Evolutionary conservation across 2,329 filamentous ascomycete species (phyloP).

Genomic region (Pseudopyricularia cyperi): DNA sequence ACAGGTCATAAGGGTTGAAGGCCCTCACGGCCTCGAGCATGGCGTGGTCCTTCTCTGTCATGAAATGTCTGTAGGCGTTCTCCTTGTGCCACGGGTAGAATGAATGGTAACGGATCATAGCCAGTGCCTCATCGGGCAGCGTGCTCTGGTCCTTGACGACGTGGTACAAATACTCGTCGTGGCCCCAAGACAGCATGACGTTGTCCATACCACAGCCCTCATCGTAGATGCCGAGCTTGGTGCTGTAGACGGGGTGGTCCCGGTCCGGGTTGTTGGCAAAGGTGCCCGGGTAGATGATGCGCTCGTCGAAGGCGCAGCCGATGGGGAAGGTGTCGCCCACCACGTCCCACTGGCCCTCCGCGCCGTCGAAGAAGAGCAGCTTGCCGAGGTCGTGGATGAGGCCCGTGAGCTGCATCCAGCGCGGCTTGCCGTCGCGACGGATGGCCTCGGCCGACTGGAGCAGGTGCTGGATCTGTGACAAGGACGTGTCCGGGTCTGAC

Average conservation of each 20-base stretch:
- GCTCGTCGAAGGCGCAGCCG: conserved; percentile 59
- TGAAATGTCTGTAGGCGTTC: conserved; percentile 68
- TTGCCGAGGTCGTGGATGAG: conserved; percentile 73
- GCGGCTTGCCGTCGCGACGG: conserved; percentile 67
- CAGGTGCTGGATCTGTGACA: conserved; percentile 82
- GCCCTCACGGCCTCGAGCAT: conserved; percentile 73
- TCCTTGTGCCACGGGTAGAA: conserved; percentile 88
- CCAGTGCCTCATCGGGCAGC: conserved; percentile 68
- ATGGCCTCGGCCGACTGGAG: conserved; percentile 84
- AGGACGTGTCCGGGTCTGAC: conserved; percentile 76
- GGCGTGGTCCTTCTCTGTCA: conserved; percentile 67
- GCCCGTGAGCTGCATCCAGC: conserved; percentile 70
- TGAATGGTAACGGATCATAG: conserved; percentile 87
- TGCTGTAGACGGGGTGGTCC: conserved; percentile 57
- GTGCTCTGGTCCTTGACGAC: conserved; percentile 72
- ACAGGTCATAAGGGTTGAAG: conserved; percentile 86
- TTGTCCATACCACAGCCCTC: conserved; percentile 73
- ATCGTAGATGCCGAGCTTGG: conserved; percentile 67
- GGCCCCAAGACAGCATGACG: conserved; percentile 82
- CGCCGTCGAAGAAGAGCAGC: conserved; percentile 67
- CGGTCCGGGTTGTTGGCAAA: conserved; percentile 68
- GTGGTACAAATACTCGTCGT: conserved; percentile 80
- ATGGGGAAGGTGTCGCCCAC: conserved; percentile 79
- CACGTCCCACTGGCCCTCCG: conserved; percentile 85
- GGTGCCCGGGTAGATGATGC: conserved; percentile 70